phyloP scores from a whole-genome alignment of 164 flowering plant genomes.

The Malania oleifera region DNA sequence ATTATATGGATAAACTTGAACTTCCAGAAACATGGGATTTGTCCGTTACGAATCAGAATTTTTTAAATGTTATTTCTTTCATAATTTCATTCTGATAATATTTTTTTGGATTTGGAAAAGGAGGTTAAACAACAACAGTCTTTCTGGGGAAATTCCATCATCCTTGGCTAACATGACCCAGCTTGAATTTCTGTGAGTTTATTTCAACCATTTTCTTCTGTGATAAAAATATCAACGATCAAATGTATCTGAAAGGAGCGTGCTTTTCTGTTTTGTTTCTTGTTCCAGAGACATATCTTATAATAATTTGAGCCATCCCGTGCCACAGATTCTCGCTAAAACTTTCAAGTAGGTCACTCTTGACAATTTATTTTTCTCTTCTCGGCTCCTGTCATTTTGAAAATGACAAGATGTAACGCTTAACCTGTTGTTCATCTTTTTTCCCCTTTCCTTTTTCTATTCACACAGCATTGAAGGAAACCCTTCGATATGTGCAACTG shows the following conservation, averaged over 20 bases:
- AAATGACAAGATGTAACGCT: too few species aligned
- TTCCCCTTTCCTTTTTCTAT: neutral
- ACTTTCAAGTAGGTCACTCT: neutral
- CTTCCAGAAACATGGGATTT: neutral
- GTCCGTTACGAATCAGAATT: neutral
- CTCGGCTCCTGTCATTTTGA: too few species aligned
- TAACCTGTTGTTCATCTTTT: neutral
- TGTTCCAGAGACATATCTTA: neutral
- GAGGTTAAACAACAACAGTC: neutral
- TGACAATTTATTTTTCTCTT: too few species aligned
- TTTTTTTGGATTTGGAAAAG: neutral
- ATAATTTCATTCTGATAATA: neutral
- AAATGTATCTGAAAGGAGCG: too few species aligned
- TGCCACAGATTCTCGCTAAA: neutral
- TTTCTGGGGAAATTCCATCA: neutral
- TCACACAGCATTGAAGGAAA: conserved; percentile 10
- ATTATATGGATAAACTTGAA: too few species aligned
- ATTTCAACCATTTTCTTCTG: neutral
- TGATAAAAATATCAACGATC: too few species aligned
- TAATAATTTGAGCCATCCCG: neutral
- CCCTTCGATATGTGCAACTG: conserved; percentile 25
- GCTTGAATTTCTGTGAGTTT: neutral
- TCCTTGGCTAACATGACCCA: neutral
- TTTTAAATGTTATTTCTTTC: neutral
- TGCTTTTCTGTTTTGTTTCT: neutral